Conservation (phyloP, 768 basidiomycete genomes). For the Mycena leptocephala region DNA sequence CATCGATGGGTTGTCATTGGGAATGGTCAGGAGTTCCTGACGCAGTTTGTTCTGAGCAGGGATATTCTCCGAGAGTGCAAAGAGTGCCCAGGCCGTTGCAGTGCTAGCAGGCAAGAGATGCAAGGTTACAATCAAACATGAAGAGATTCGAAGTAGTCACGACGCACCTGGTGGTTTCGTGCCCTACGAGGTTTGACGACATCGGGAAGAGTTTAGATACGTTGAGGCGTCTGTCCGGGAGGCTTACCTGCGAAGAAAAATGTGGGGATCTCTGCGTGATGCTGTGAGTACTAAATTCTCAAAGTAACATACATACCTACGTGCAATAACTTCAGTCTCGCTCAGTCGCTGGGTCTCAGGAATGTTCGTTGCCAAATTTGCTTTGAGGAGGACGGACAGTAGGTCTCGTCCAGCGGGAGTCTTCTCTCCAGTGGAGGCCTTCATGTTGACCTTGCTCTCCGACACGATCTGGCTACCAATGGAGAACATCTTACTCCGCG, state of each 20-base stretch:
- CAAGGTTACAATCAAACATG: no score
- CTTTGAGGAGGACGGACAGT: conserved; percentile 63
- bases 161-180: not conserved
- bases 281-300: not conserved
- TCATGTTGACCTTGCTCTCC: conserved; percentile 55
- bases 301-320: conserved; percentile 42
- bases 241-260: conserved; percentile 63
- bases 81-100: conserved; percentile 58
- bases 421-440: conserved; percentile 35
- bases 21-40: conserved; percentile 56
- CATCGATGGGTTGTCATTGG: conserved; percentile 56
- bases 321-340: conserved; percentile 62
- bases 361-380: conserved; percentile 66
- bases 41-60: conserved; percentile 60
- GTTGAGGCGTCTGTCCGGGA: no score
- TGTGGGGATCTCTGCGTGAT: conserved; percentile 51
- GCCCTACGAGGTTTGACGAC: not conserved
- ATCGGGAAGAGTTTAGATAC: conserved; percentile 35
- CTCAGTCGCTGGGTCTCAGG: conserved; percentile 59
- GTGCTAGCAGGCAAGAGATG: no score
- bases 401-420: conserved; percentile 58
- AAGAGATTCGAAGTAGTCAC: no score
- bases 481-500: conserved; percentile 49
- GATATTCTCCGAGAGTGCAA: conserved; percentile 54
- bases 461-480: conserved; percentile 57